Percentiles rank a stretch among this genome's conserved stretches.
Evolutionary conservation across 2,329 filamentous ascomycete genomes (phyloP).

Genomic region (Penicillium olsonii): DNA sequence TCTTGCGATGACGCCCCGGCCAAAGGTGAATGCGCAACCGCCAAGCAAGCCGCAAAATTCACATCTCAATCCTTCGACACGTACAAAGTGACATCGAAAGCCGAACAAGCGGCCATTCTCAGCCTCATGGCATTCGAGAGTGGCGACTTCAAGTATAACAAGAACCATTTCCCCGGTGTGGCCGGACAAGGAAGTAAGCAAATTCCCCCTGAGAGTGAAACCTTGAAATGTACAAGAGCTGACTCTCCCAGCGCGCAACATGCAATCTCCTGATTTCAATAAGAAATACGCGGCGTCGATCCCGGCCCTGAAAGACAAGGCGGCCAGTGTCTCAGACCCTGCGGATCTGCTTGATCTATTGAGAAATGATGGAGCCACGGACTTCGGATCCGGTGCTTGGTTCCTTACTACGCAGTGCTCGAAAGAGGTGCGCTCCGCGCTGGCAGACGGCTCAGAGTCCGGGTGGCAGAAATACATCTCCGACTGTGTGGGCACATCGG

Average conservation of each 20-base stretch:
- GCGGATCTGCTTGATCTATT: slow-evolving; percentile 54
- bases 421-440: slow-evolving; percentile 41
- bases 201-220: neutral
- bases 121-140: slow-evolving; percentile 73
- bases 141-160: slow-evolving; percentile 69
- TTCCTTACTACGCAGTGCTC: slow-evolving; percentile 59
- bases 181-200: slow-evolving; percentile 66
- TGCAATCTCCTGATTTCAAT: slow-evolving; percentile 62
- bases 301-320: slow-evolving; percentile 42
- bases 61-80: slow-evolving; percentile 59
- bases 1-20: slow-evolving; percentile 52
- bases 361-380: slow-evolving; percentile 48
- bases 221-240: neutral
- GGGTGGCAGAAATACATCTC: slow-evolving; percentile 58
- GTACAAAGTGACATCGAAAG: slow-evolving; percentile 57
- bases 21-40: slow-evolving; percentile 65
- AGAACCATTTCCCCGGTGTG: slow-evolving; percentile 59
- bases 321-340: slow-evolving; percentile 37
- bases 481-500: slow-evolving; percentile 55
- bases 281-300: slow-evolving; percentile 55
- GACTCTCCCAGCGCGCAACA: slow-evolving; percentile 55
- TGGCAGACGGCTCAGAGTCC: slow-evolving; percentile 49
- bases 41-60: slow-evolving; percentile 60
- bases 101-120: slow-evolving; percentile 69
- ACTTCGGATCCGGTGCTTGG: slow-evolving; percentile 64